phyloP scores from a whole-genome alignment of 192 early-diverging fungal species.

The Backusella australiensis region DNA sequence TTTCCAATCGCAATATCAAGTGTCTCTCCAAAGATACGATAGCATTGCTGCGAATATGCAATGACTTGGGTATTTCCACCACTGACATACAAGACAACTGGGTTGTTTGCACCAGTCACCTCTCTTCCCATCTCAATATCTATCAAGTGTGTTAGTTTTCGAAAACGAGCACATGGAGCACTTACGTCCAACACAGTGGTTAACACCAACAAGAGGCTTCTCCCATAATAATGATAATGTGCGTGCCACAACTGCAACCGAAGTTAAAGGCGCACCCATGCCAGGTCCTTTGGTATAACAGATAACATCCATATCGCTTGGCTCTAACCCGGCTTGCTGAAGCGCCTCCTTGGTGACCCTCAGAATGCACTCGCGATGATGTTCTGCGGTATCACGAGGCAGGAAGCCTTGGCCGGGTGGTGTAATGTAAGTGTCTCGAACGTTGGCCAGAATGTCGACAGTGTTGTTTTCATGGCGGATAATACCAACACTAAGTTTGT shows the following conservation, averaged over 20 bases:
- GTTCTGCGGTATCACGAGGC: conserved; percentile 90
- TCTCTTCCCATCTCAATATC: conserved; percentile 99
- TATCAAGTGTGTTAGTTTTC: conserved; percentile 3
- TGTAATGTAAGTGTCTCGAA: conserved; percentile 93
- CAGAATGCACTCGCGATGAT: conserved; percentile 82
- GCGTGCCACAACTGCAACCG: conserved; percentile 89
- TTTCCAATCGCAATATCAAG: conserved; percentile 99
- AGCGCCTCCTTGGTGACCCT: conserved; percentile 76
- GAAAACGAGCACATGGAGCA: not conserved
- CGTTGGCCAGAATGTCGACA: conserved; percentile 80
- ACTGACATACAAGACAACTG: conserved; percentile 95
- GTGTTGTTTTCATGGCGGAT: conserved; percentile 69
- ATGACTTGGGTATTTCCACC: conserved; percentile 99
- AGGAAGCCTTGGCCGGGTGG: conserved; percentile 96
- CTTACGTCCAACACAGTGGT: conserved; percentile 95
- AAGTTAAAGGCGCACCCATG: conserved; percentile 94
- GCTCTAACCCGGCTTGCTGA: conserved; percentile 67
- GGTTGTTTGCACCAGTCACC: conserved; percentile 92
- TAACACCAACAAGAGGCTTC: conserved; percentile 91
- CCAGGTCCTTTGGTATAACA: conserved; percentile 98
- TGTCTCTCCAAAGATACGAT: conserved; percentile 98
- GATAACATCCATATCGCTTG: conserved; percentile 82
- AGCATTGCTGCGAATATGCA: conserved; percentile 89
- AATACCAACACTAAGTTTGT: conserved; percentile 97
- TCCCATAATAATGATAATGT: conserved; percentile 91